Evolutionary conservation across 1,284 basidiomycete genomes (phyloP), one percentile per base, ranked within the genome.

Genomic region (Leccinum pachyderme): DNA sequence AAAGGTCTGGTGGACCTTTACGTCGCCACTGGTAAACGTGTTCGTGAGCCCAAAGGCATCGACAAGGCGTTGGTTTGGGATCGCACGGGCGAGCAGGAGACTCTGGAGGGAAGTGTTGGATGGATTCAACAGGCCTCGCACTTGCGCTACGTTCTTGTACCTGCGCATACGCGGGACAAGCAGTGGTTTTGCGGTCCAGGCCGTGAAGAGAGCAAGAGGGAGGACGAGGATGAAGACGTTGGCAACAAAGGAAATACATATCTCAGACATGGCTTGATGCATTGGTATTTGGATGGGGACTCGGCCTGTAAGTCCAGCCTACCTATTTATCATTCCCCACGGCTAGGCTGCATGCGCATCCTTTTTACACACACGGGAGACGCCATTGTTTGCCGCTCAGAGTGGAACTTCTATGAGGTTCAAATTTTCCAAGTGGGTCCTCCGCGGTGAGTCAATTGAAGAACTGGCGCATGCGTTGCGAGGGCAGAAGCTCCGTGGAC

Each of bases 11-110:
- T 80, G 80, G 0, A 77, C 56, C 4, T 47, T 55, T 0, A 55
- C 12, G 4, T 77, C 70, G 0, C 53, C 33, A 39, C 66, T 71
- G 0, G 81, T 79, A 37, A 84, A 84, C 0, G 82, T 80, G 41
- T 76, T 83, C 0, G 75, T 70, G 4, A 84, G 58, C 0, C 65
- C 61, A 37, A 84, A 78, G 0, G 79, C 76, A 0, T 63, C 65
- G 1, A 74, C 60, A 0, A 83, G 72, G 0, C 79, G 73, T 31
- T 65, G 49, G 44, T 83, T 83, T 0, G 82, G 72, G 0, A 52
- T 24, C 0, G 81, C 74, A 0, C 81, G 73, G 1, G 76, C 66
- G 1, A 29, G 46, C 2, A 81, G 69, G 2, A 75, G 60, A 1
- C 59, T 57, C 0, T 39, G 39, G 0, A 66, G 56, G 4, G 66